Conservation (phyloP, 768 basidiomycete genomes). For the Lyophyllum semitale region DNA sequence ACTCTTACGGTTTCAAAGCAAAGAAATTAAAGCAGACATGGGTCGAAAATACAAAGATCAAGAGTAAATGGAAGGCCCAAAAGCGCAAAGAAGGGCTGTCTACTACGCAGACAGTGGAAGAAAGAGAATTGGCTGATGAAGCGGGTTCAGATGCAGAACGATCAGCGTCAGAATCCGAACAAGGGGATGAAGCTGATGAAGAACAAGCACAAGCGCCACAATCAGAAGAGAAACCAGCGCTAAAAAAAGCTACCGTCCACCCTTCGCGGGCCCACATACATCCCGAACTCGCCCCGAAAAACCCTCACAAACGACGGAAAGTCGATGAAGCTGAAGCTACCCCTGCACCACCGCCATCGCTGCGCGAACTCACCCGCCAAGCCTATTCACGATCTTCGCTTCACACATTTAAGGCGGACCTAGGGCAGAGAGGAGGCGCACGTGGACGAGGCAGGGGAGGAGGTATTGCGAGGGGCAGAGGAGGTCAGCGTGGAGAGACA, state of each 20-base stretch:
- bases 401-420: conserved; percentile 58
- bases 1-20: conserved; percentile 44
- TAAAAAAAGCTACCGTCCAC: conserved; percentile 17
- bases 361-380: conserved; percentile 62
- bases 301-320: conserved; percentile 14
- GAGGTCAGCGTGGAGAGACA: conserved; percentile 29
- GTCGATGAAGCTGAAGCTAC: conserved; percentile 18
- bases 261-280: conserved; percentile 31
- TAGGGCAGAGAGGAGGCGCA: conserved; percentile 31
- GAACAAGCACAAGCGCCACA: conserved; percentile 15
- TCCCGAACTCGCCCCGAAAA: conserved; percentile 20
- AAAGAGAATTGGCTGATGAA: not conserved
- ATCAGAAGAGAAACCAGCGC: conserved; percentile 11
- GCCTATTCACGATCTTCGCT: conserved; percentile 63
- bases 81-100: conserved; percentile 50
- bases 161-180: conserved; percentile 16
- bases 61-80: conserved; percentile 75
- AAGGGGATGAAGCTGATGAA: conserved; percentile 18
- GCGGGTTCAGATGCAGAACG: conserved; percentile 15
- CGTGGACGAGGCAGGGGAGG: conserved; percentile 16
- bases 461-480: conserved; percentile 19
- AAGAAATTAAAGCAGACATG: conserved; percentile 81
- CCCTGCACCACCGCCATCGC: conserved; percentile 26
- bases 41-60: conserved; percentile 76
- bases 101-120: conserved; percentile 19